A percentile compares a stretch with the other conserved stretches of the same genome.
Evolutionary conservation across 148 eudicot species (phyloP).

Genomic region (Mesembryanthemum crystallinum): DNA sequence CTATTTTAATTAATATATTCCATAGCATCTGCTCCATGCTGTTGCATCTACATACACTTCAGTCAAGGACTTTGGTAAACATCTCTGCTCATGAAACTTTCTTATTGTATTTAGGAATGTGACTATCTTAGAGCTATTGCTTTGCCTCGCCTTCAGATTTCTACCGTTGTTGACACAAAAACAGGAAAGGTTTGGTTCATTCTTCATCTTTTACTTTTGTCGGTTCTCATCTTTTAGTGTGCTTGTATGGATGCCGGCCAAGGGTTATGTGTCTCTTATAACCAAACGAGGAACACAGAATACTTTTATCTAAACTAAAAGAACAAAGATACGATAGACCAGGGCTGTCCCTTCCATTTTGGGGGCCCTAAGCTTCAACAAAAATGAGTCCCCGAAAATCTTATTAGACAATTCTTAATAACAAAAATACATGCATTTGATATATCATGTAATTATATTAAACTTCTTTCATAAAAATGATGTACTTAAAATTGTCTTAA

Average conservation of each 20-base stretch:
- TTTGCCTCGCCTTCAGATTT: conserved; percentile 78
- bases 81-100: conserved; percentile 15
- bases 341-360: too few relatives aligned
- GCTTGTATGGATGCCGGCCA: neutral
- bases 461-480: too few relatives aligned
- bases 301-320: too few relatives aligned
- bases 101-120: conserved; percentile 62
- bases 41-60: neutral
- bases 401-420: too few relatives aligned
- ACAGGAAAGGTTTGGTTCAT: conserved; percentile 76
- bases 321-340: too few relatives aligned
- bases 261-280: neutral
- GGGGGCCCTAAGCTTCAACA: too few relatives aligned
- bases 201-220: neutral
- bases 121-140: conserved; percentile 85
- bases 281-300: neutral
- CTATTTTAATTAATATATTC: neutral
- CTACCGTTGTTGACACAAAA: conserved; percentile 87
- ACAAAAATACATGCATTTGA: too few relatives aligned
- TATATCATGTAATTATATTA: too few relatives aligned
- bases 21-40: neutral
- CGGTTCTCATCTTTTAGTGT: neutral
- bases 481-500: too few relatives aligned
- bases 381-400: too few relatives aligned
- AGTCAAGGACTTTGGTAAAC: conserved; percentile 5